Percentiles rank a stretch among this genome's conserved stretches.
These are phyloP conservation scores for Trapa bicornis DNA, from an alignment of 345 rosid genomes.

Conservation along the genomic window DNA sequence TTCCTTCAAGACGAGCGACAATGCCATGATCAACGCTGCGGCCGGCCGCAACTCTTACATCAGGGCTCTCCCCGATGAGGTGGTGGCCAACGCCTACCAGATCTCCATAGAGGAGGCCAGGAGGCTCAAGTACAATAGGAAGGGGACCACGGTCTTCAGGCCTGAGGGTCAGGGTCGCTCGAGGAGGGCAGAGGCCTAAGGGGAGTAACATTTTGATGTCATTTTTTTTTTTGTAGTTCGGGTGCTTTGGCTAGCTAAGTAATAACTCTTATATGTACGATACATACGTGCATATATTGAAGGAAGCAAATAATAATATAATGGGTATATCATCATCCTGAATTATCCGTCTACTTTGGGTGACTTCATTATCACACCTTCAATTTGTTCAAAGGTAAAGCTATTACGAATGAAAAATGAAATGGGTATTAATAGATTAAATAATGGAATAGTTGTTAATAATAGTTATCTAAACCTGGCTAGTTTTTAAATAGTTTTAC, in stretches of 20 bases:
- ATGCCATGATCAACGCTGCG: conserved; percentile 29
- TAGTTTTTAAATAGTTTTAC: too few species aligned
- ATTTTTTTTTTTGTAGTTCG: neutral
- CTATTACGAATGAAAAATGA: too few species aligned
- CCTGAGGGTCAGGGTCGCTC: conserved; percentile 9
- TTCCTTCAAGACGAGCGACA: conserved; percentile 52
- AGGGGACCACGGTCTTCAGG: conserved; percentile 26
- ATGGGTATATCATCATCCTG: too few species aligned
- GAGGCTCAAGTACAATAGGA: conserved; percentile 36
- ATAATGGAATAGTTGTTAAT: too few species aligned
- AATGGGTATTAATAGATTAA: too few species aligned
- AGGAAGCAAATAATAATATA: too few species aligned
- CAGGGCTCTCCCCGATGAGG: conserved; percentile 41
- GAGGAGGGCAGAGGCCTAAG: conserved; percentile 40
- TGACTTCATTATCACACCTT: too few species aligned
- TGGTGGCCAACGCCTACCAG: conserved; percentile 36
- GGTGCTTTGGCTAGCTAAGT: too few species aligned
- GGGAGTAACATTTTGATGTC: neutral
- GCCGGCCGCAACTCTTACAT: conserved; percentile 45
- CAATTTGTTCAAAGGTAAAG: too few species aligned
- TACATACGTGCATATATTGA: neutral
- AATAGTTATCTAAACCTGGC: too few species aligned
- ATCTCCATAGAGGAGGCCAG: conserved; percentile 44
- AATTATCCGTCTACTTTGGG: too few species aligned
- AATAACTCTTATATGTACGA: neutral